Evolutionary conservation across 495 filamentous ascomycete genomes (phyloP).

Genomic region (Neurospora africana): DNA sequence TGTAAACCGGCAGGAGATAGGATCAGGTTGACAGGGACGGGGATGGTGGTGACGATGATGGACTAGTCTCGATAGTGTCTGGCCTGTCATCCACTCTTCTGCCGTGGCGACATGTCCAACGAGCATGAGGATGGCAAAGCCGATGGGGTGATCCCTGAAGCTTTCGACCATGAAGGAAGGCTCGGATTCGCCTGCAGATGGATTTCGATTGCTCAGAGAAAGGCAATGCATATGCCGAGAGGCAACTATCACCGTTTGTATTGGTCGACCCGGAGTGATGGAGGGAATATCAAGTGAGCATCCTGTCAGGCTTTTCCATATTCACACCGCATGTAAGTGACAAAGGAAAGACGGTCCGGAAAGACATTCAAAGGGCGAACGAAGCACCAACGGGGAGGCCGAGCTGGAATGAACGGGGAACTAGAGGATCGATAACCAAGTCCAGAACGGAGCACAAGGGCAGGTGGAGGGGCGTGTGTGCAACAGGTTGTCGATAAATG

Average conservation of each 20-base stretch:
- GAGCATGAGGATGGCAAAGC: slow-evolving; percentile 18
- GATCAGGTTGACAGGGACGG: slow-evolving; percentile 10
- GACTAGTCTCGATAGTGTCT: slow-evolving; percentile 18
- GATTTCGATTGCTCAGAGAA: slow-evolving; percentile 39
- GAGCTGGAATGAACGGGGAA: slow-evolving; percentile 9
- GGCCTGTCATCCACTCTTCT: slow-evolving; percentile 33
- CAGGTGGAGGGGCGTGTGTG: slow-evolving; percentile 17
- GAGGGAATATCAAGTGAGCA: slow-evolving; percentile 13
- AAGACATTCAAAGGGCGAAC: slow-evolving; percentile 13
- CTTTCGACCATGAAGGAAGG: slow-evolving; percentile 18
- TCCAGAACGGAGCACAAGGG: slow-evolving; percentile 2
- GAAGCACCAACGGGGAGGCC: slow-evolving; percentile 5
- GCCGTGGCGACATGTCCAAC: slow-evolving; percentile 42
- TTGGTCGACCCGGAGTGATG: slow-evolving; percentile 17
- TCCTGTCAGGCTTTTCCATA: slow-evolving; percentile 8
- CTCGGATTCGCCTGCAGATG: slow-evolving; percentile 27
- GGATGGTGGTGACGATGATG: slow-evolving; percentile 28
- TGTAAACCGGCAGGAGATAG: slow-evolving; percentile 24
- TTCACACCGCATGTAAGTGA: slow-evolving; percentile 16
- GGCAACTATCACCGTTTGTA: slow-evolving; percentile 24
- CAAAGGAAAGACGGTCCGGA: slow-evolving; percentile 11
- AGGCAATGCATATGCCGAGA: slow-evolving; percentile 30
- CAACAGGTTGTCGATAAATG: slow-evolving; percentile 7
- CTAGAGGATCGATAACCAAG: slow-evolving; percentile 22
- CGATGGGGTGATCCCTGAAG: slow-evolving; percentile 30